Evolutionary conservation across 2,329 filamentous ascomycete species (phyloP).

Genomic region (Chaetomium olivaceum): DNA sequence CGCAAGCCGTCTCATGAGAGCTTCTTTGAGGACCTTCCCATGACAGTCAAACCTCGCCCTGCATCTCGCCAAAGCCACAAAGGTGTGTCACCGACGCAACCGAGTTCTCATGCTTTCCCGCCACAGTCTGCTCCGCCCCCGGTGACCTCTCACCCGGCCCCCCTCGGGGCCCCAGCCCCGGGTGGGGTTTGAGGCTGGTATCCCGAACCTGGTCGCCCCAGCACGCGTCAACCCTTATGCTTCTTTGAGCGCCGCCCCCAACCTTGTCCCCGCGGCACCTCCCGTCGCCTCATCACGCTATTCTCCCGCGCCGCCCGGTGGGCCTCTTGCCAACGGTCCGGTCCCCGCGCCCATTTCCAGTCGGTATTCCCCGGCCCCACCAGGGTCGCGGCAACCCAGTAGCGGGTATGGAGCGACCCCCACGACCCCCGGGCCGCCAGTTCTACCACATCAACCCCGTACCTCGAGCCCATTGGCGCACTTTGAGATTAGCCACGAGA

Average conservation of each 20-base stretch:
- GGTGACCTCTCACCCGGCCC: conserved; percentile 27
- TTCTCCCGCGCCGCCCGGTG: conserved; percentile 57
- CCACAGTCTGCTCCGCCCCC: conserved; percentile 30
- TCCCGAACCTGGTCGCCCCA: conserved; percentile 53
- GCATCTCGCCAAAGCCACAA: conserved; percentile 54
- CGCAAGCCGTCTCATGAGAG: conserved; percentile 46
- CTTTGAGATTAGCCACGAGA: conserved; percentile 56
- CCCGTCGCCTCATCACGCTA: conserved; percentile 51
- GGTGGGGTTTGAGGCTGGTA: conserved; percentile 25
- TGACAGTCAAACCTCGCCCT: conserved; percentile 61
- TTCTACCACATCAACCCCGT: conserved; percentile 60
- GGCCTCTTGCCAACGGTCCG: conserved; percentile 43
- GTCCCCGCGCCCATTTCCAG: conserved; percentile 43
- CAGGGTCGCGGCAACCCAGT: conserved; percentile 38
- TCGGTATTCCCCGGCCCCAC: conserved; percentile 57
- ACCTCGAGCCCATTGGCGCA: conserved; percentile 68
- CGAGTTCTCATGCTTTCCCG: conserved; percentile 40
- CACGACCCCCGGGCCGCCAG: conserved; percentile 45
- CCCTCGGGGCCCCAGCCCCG: conserved; percentile 33
- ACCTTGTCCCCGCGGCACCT: conserved; percentile 32
- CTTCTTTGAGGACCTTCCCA: conserved; percentile 78
- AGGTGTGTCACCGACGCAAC: conserved; percentile 46
- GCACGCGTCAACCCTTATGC: conserved; percentile 57
- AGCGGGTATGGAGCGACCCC: conserved; percentile 40
- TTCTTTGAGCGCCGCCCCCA: conserved; percentile 41